Base-by-base conservation (phyloP, 768 basidiomycete genomes). In the Suillus sp. region DNA sequence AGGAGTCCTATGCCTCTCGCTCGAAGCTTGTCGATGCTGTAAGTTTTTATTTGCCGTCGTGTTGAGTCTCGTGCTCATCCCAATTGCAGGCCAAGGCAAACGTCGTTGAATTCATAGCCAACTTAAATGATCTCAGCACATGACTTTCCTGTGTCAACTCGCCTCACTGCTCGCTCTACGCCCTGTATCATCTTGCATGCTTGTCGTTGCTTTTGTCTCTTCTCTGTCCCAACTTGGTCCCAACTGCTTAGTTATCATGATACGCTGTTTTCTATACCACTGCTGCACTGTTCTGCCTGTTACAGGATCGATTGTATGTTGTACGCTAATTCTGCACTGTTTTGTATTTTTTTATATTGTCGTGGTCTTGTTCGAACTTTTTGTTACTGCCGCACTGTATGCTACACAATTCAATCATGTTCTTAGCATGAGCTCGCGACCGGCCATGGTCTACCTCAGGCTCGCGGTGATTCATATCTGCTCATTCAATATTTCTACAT, bases 11-110 rank as follows among this genome's bases (percentile, higher is more conserved):
- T 53, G 32, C 51, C 18, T 53, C 30, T 32, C 32, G 51, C 32
- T 53, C 51, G 11, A 53, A 53, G 51, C 51, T 53, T 34, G 30
- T 53, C 5, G 51, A 53, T 32, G 30, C 30, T 34, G 51, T 32
- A 53, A 34, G 10, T 53, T 53, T 30, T 51, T 20, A 20, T 13
- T 32, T n/a, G 51, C 32, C 20, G 11, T n/a, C 51, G 20, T 53
- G 32, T n/a, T 13, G 30, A 30, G 4, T 11, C 5, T 13, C 20
- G 30, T 53, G 51, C 11, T n/a, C 6, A 34, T 34, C 20, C 32
- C 18, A 53, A 34, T 34, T 13, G 51, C 20, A 53, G 51, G 51
- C 30, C 5, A 53, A 53, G 51, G 51, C 51, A 32, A 32, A 53
- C 32, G 32, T 53, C 2, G 6, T 34, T 30, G 30, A 53, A 32